A percentile compares a stretch with the other conserved stretches of the same genome.
Evolutionary conservation across 2,329 filamentous ascomycete genomes (phyloP).

Genomic region (Claviceps sp.): DNA sequence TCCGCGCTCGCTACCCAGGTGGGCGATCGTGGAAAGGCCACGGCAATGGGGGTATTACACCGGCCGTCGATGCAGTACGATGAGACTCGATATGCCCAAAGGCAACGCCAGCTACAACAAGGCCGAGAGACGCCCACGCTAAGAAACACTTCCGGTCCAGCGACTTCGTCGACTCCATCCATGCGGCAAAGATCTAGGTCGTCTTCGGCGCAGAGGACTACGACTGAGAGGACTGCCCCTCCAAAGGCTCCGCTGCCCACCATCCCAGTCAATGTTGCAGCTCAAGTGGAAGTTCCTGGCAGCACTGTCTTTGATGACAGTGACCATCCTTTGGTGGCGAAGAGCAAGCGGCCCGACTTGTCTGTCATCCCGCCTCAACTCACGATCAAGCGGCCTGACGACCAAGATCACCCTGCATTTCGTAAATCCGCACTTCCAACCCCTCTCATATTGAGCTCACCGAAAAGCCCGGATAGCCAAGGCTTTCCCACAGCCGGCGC

Average conservation of each 20-base stretch:
- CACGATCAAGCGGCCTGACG: slow-evolving; percentile 33
- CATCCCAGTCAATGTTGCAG: slow-evolving; percentile 16
- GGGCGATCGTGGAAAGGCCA: slow-evolving; percentile 70
- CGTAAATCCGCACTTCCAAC: slow-evolving; percentile 31
- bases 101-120: slow-evolving; percentile 68
- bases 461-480: slow-evolving; percentile 15
- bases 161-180: slow-evolving; percentile 26
- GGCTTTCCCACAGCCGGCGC: slow-evolving; percentile 9
- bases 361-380: slow-evolving; percentile 20
- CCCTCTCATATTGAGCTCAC: slow-evolving; percentile 24
- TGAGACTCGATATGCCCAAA: slow-evolving; percentile 71
- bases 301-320: slow-evolving; percentile 34
- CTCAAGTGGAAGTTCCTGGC: slow-evolving; percentile 19
- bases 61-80: slow-evolving; percentile 68
- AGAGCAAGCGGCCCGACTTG: slow-evolving; percentile 6
- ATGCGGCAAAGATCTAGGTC: slow-evolving; percentile 31
- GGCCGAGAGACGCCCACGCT: slow-evolving; percentile 50
- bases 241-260: slow-evolving; percentile 13
- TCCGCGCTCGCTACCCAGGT: slow-evolving; percentile 54
- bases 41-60: slow-evolving; percentile 49
- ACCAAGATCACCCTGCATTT: slow-evolving; percentile 42
- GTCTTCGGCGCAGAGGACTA: slow-evolving; percentile 27
- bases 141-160: slow-evolving; percentile 32
- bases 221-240: slow-evolving; percentile 19
- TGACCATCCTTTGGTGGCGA: slow-evolving; percentile 19